These are phyloP conservation scores for Epichloe baconii DNA, from an alignment of 2,329 filamentous ascomycete species.

Conservation along the genomic window DNA sequence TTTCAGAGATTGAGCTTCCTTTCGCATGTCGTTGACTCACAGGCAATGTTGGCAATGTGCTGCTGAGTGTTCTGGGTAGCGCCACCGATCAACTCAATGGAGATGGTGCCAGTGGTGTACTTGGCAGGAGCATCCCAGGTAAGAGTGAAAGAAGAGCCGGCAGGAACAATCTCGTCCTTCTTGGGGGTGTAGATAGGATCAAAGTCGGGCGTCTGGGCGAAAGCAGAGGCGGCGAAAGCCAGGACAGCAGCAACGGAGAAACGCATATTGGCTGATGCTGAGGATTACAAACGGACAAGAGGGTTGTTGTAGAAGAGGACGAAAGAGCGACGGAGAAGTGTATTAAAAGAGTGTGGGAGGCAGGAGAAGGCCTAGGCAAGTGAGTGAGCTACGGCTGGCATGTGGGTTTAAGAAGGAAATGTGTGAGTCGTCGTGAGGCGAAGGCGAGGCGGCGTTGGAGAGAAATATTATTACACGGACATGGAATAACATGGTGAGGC, in stretches of 20 bases:
- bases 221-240: slow-evolving; percentile 35
- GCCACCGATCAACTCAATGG: slow-evolving; percentile 44
- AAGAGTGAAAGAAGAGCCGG: slow-evolving; percentile 37
- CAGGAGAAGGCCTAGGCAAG: slow-evolving; percentile 11
- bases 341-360: slow-evolving; percentile 20
- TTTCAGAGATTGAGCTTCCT: neutral
- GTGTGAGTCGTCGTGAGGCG: neutral
- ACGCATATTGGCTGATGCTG: slow-evolving; percentile 35
- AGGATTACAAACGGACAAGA: neutral
- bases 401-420: slow-evolving; percentile 8
- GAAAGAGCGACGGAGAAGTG: slow-evolving; percentile 6
- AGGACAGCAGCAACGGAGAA: slow-evolving; percentile 37
- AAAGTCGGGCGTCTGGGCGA: slow-evolving; percentile 45
- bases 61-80: slow-evolving; percentile 27
- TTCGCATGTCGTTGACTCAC: slow-evolving; percentile 27
- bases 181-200: slow-evolving; percentile 37
- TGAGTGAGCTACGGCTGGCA: slow-evolving; percentile 15
- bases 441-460: slow-evolving; percentile 10
- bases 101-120: slow-evolving; percentile 31
- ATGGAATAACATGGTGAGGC: slow-evolving; percentile 2
- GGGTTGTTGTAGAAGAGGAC: neutral
- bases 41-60: slow-evolving; percentile 29
- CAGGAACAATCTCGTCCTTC: slow-evolving; percentile 28
- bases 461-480: neutral
- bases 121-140: slow-evolving; percentile 32